These are phyloP conservation scores for Phytophthora pinifolia DNA, from an alignment of 352 stramenopile species.

Conservation along the genomic window DNA sequence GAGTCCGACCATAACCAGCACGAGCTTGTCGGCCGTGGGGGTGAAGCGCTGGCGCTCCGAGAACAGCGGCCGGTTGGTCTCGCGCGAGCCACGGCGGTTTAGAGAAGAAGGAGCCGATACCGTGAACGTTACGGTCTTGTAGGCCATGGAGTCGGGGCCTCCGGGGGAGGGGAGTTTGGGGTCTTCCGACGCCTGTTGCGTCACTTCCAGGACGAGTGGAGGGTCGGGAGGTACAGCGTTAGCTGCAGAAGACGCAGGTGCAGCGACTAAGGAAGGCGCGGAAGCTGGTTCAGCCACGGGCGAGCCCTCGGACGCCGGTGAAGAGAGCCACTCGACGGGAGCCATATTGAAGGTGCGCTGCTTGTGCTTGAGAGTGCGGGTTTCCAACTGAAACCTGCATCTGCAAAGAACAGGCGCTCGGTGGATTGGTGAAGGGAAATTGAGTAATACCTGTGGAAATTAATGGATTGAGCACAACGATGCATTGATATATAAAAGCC, in stretches of 20 bases:
- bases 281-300: slow-evolving; percentile 5
- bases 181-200: not conserved
- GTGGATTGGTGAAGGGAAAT: too few relatives aligned
- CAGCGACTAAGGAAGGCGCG: not conserved
- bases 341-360: slow-evolving; percentile 10
- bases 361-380: not conserved
- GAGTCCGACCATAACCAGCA: slow-evolving; percentile 95
- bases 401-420: too few relatives aligned
- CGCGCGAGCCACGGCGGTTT: slow-evolving; percentile 29
- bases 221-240: slow-evolving; percentile 1
- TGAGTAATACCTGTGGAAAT: too few relatives aligned
- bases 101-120: slow-evolving; percentile 17
- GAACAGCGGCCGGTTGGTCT: slow-evolving; percentile 42
- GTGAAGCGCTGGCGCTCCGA: slow-evolving; percentile 80
- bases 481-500: too few relatives aligned
- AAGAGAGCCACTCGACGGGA: slow-evolving; percentile 11
- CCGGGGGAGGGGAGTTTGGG: slow-evolving; percentile 26
- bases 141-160: slow-evolving; percentile 38
- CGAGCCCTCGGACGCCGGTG: slow-evolving; percentile 3
- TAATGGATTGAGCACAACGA: too few relatives aligned
- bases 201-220: slow-evolving; percentile 11
- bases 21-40: slow-evolving; percentile 91
- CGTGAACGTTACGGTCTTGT: slow-evolving; percentile 45
- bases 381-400: too few relatives aligned
- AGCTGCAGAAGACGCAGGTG: slow-evolving; percentile 9